These are phyloP conservation scores for Sporothrix curviconia DNA, from an alignment of 2,329 filamentous ascomycete genomes.

Conservation along the genomic window DNA sequence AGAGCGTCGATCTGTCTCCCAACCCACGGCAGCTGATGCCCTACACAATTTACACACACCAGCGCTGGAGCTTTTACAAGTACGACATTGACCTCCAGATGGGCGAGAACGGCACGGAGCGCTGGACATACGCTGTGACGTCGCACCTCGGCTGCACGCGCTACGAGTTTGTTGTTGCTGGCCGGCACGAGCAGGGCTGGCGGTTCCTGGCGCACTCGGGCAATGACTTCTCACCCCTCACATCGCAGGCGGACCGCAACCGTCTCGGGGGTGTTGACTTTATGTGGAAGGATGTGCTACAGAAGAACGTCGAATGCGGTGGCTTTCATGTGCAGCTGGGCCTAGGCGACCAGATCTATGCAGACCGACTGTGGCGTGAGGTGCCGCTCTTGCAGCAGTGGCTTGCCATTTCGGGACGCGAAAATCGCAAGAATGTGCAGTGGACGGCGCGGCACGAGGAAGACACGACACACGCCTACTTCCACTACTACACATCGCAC, in stretches of 20 bases:
- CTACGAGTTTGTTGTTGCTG: conserved; percentile 94
- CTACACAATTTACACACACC: conserved; percentile 78
- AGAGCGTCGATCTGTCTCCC: conserved; percentile 82
- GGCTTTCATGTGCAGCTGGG: conserved; percentile 94
- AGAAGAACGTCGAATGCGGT: conserved; percentile 93
- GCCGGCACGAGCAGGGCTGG: conserved; percentile 85
- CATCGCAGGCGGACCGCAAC: conserved; percentile 76
- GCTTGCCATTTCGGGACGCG: conserved; percentile 87
- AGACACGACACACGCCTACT: conserved; percentile 92
- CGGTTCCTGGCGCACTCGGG: conserved; percentile 93
- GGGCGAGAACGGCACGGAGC: conserved; percentile 70
- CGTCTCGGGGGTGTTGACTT: conserved; percentile 83
- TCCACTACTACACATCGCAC: conserved; percentile 97
- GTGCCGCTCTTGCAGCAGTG: conserved; percentile 90
- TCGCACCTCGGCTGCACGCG: conserved; percentile 96
- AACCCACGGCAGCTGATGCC: conserved; percentile 84
- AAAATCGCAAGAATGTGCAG: conserved; percentile 78
- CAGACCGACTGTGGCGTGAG: conserved; percentile 92
- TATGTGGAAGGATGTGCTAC: conserved; percentile 98
- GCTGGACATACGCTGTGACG: conserved; percentile 98
- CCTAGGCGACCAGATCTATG: conserved; percentile 90
- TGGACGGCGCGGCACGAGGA: conserved; percentile 96
- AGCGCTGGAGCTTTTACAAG: conserved; percentile 91
- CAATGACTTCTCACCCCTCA: conserved; percentile 88
- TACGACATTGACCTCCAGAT: conserved; percentile 89